Base-by-base conservation (phyloP, 2,329 filamentous ascomycete genomes). In the Aspergillus alliaceus region DNA sequence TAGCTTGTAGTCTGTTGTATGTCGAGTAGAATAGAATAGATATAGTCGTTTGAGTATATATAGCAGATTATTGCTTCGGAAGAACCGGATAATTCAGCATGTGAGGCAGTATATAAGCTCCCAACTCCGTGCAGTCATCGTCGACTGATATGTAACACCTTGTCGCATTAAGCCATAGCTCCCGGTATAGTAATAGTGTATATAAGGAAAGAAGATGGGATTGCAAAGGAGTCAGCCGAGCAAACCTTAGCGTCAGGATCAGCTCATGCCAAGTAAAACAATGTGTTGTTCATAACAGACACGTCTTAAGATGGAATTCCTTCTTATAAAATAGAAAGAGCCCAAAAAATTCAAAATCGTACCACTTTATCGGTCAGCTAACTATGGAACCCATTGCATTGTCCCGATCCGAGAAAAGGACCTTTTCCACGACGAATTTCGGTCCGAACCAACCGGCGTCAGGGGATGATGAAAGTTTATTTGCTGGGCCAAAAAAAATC, bases 331-430 rank as follows among this genome's bases (percentile, higher is more conserved):
- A 37, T 46, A 49, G 47, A 18, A 7, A 46, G 25, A 27, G 8
- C 8, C 20, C 34, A 53, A 8, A 25, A 20, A 40, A 29, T 25
- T 18, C 27, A 35, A 18, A 24, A 54, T 54, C 52, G 49, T 18
- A 56, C 53, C 53, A 56, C 54, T 47, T 15, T n/a, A 35, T 46
- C 35, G 35, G 49, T 56, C 52, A 47, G 42, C 52, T 20, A 39
- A 47, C 42, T 29, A n/a, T n/a, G n/a, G n/a, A n/a, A n/a, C n/a
- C n/a, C 22, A 42, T 20, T 39, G 15, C 24, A n/a, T n/a, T 9
- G 11, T 18, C 51, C 27, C 20, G 48, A 34, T 50, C 22, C 20
- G 31, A 47, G 44, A 22, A 37, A 32, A 24, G 24, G n/a, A 35
- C n/a, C 20, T 20, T 34, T 32, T 50, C 37, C 25, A 44, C 35